Evolutionary conservation across 257 asterid species (phyloP), one percentile per base, ranked within the genome.

Genomic region (Ballota nigra): DNA sequence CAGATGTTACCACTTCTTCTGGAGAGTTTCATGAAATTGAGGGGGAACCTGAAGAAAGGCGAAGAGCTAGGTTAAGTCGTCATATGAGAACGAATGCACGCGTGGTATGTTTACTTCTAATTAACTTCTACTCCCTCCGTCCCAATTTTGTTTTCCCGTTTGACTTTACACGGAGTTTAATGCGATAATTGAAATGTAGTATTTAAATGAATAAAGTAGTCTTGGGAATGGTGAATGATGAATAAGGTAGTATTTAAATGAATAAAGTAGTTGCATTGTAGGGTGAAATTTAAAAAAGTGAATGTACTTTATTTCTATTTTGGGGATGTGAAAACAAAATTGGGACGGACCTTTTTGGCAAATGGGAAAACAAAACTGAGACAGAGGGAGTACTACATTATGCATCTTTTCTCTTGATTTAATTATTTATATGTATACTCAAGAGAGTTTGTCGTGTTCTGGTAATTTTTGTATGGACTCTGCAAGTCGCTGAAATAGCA

Each of bases 1-100:
- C 89, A 91, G 97, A 89, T 70, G 68, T 81, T 80, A 69, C 84
- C 51, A 66, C 92, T 62, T 87, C 92, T 65, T 84, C 89, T 62
- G 96, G 72, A 36, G 88, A 74, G 82, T 94, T 94, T 75, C 81
- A 80, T 41, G 97, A 89, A 81, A 73, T 86, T 59, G 91, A 85
- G 60, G 97, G 86, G 60, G 97, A 94, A 79, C 86, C 89, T 75
- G 86, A 74, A 55, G 99, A 91, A 70, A 81, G 97, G 77, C 83
- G 99, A 75, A 81, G 75, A 74, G 92, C 96, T 58, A 84, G 99
- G 84, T 79, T 83, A 51, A 86, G 76, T 47, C 88, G 89, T 51
- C 80, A 85, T 75, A 78, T 82, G 80, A 85, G 85, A 79, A 88
- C 75, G 61, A 89, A 88, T 71, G 88, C 74, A 47, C 96, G 97